These are phyloP conservation scores for Terana coerulea DNA, from an alignment of 768 basidiomycete species.

Conservation along the genomic window DNA sequence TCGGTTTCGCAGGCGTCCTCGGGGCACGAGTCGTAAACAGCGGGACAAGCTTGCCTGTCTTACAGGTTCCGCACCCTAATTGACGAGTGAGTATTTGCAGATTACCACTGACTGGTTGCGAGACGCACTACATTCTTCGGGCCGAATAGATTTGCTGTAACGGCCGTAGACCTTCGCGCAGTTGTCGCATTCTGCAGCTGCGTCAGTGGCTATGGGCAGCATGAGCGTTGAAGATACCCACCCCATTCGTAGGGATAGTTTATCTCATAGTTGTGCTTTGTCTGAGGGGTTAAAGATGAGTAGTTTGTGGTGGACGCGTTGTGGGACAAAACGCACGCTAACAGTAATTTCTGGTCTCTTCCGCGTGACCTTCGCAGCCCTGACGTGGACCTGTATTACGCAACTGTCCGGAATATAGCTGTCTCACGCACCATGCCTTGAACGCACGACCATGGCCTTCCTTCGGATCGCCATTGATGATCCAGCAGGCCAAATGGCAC, in stretches of 20 bases:
- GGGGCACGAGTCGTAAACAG: constrained; percentile 43
- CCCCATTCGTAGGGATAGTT: constrained; percentile 71
- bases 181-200: constrained; percentile 50
- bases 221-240: constrained; percentile 32
- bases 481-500: constrained; percentile 85
- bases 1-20: constrained; percentile 29
- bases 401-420: not conserved
- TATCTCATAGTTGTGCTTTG: constrained; percentile 73
- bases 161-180: constrained; percentile 71
- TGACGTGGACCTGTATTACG: constrained; percentile 22
- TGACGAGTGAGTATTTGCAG: not conserved
- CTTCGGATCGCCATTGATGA: constrained; percentile 65
- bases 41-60: constrained; percentile 53
- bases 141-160: constrained; percentile 67
- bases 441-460: constrained; percentile 74
- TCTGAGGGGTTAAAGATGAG: constrained; percentile 34
- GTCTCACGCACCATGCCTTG: constrained; percentile 68
- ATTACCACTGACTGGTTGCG: not conserved
- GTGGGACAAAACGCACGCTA: constrained; percentile 12
- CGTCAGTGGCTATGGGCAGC: not conserved
- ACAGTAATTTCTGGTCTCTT: constrained; percentile 70
- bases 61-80: constrained; percentile 66
- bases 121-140: constrained; percentile 57
- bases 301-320: not conserved
- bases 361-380: constrained; percentile 72